Evolutionary conservation across 129 eudicot species (phyloP).

Genomic region (Helichrysum umbraculigerum): DNA sequence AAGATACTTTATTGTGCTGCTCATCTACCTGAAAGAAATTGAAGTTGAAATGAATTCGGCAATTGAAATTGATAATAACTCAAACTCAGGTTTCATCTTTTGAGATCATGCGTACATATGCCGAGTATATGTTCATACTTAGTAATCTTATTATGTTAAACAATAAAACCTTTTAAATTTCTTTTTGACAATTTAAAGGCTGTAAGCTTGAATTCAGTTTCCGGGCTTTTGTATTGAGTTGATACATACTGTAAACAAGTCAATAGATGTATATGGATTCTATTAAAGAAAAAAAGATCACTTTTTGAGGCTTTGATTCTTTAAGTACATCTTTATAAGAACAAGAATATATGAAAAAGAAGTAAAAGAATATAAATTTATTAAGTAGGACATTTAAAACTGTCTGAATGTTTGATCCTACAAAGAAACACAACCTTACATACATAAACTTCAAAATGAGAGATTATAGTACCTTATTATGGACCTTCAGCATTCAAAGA

Average conservation of each 20-base stretch:
- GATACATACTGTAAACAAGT: not conserved
- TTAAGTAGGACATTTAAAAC: conserved; percentile 17
- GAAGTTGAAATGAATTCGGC: too few relatives aligned
- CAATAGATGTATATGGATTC: not conserved
- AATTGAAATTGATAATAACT: conserved; percentile 23
- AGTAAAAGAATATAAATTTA: conserved; percentile 23
- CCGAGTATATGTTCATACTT: not conserved
- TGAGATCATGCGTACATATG: not conserved
- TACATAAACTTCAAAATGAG: too few relatives aligned
- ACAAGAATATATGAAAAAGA: conserved; percentile 3
- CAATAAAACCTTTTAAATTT: not conserved
- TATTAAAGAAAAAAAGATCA: not conserved
- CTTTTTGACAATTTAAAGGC: not conserved
- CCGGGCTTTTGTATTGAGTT: conserved; percentile 15
- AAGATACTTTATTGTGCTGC: too few relatives aligned
- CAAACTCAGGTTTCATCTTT: too few relatives aligned
- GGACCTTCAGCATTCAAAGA: conserved; percentile 1
- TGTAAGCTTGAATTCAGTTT: conserved; percentile 4
- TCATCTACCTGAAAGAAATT: too few relatives aligned
- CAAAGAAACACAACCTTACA: too few relatives aligned
- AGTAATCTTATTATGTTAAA: conserved; percentile 1
- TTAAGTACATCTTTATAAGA: not conserved
- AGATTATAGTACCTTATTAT: too few relatives aligned
- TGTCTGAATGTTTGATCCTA: too few relatives aligned
- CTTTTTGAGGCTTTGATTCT: not conserved